Percentiles rank a stretch among this genome's conserved stretches.
Evolutionary conservation across 2,329 filamentous ascomycete species (phyloP).

Genomic region (Colletotrichum endophyticum): DNA sequence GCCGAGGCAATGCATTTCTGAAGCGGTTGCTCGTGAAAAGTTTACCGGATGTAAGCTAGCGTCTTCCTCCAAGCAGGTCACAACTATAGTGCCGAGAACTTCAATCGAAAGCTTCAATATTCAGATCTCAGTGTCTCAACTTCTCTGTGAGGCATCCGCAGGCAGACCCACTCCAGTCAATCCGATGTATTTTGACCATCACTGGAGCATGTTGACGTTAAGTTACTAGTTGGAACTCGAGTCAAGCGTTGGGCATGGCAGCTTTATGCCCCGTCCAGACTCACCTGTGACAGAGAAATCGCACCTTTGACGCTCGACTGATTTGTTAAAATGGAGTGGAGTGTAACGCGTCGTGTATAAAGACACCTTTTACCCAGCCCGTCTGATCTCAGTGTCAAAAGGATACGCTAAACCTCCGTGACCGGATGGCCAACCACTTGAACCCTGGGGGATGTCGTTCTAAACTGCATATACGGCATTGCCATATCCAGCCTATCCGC

Average conservation of each 20-base stretch:
- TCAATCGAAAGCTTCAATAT: background rate
- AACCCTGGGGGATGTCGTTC: rapidly evolving
- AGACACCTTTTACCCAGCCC: rapidly evolving
- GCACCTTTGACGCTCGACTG: background rate
- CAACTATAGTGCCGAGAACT: background rate
- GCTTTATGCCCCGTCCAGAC: rapidly evolving
- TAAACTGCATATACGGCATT: rapidly evolving
- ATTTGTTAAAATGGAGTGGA: background rate
- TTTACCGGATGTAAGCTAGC: background rate
- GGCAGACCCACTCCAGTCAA: background rate
- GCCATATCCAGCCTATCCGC: background rate
- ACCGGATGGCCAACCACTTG: too few relatives aligned
- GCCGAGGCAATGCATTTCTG: background rate
- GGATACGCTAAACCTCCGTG: rapidly evolving
- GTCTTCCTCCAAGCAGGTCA: background rate
- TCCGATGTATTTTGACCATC: background rate
- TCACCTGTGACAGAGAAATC: too few relatives aligned
- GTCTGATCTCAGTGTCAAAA: rapidly evolving
- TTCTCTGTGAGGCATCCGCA: background rate
- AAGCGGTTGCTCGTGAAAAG: background rate
- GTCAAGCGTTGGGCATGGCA: rapidly evolving
- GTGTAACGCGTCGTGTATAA: rapidly evolving
- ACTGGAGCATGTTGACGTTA: rapidly evolving
- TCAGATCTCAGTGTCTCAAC: background rate
- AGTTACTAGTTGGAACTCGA: background rate